Evolutionary conservation across 2,329 filamentous ascomycete species (phyloP).

Genomic region (Ambrosiella beaveri): DNA sequence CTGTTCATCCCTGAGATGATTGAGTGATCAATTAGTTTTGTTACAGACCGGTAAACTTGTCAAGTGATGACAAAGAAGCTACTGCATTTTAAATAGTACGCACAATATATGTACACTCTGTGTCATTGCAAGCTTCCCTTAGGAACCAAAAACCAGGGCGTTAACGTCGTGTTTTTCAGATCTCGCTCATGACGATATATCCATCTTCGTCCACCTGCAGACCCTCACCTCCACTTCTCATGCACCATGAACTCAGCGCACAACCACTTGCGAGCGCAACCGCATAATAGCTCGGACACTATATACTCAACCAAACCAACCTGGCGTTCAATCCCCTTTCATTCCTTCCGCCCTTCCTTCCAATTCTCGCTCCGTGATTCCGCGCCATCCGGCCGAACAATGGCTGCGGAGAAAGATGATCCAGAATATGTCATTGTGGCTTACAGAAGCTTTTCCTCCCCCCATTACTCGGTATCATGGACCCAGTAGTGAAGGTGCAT

Average conservation of each 20-base stretch:
- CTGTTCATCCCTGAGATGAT: too few relatives aligned
- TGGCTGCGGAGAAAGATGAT: not conserved
- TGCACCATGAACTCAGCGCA: not conserved
- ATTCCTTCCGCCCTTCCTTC: not conserved
- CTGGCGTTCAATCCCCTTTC: not conserved
- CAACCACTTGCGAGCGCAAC: not conserved
- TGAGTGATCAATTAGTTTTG: too few relatives aligned
- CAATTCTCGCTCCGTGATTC: not conserved
- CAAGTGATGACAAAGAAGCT: too few relatives aligned
- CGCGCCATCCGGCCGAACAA: not conserved
- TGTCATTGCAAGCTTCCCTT: not conserved
- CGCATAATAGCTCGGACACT: not conserved
- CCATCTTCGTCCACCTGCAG: not conserved
- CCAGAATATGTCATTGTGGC: not conserved
- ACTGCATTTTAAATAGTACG: not conserved
- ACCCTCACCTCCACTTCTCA: not conserved
- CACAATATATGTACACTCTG: not conserved
- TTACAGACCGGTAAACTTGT: too few relatives aligned
- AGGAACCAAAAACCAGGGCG: not conserved
- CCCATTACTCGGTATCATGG: too few relatives aligned
- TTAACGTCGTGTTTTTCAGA: not conserved
- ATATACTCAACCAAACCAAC: not conserved
- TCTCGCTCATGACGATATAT: not conserved
- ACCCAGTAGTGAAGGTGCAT: too few relatives aligned
- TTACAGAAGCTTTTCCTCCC: too few relatives aligned